Evolutionary conservation across 805 yeast genomes (phyloP).

Genomic region (Vanderwaltozyma tropicalis): DNA sequence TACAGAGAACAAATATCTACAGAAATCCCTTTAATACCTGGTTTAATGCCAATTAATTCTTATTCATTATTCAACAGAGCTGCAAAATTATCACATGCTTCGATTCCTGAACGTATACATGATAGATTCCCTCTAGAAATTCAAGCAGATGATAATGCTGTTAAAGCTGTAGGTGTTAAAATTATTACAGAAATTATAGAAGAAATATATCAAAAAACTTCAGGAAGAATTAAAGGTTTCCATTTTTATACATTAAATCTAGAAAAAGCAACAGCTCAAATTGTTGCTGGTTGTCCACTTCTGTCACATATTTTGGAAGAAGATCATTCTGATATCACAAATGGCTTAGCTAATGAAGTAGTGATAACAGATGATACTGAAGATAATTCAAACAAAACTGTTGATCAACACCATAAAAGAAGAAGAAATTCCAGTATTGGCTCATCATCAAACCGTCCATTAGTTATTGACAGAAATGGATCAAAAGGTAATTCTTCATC

Average conservation of each 20-base stretch:
- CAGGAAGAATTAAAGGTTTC: slow-evolving; percentile 61
- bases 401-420: slow-evolving; percentile 16
- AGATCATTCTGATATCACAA: slow-evolving; percentile 18
- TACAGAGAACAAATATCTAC: slow-evolving; percentile 35
- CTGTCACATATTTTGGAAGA: slow-evolving; percentile 40
- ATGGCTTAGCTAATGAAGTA: slow-evolving; percentile 27
- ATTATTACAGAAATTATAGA: slow-evolving; percentile 54
- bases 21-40: slow-evolving; percentile 63
- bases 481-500: not conserved
- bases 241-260: slow-evolving; percentile 89
- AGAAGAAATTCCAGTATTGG: slow-evolving; percentile 27
- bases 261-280: slow-evolving; percentile 84
- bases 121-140: slow-evolving; percentile 44
- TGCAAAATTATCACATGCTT: slow-evolving; percentile 78
- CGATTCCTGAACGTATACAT: slow-evolving; percentile 52
- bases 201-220: slow-evolving; percentile 41
- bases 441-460: slow-evolving; percentile 7
- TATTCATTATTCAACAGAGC: slow-evolving; percentile 76
- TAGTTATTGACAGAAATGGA: slow-evolving; percentile 1
- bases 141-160: slow-evolving; percentile 65
- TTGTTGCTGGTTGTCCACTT: slow-evolving; percentile 53
- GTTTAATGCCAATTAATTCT: slow-evolving; percentile 85
- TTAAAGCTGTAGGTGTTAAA: slow-evolving; percentile 75
- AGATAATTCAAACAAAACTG: not conserved
- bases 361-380: slow-evolving; percentile 19